A percentile compares a stretch with the other conserved stretches of the same genome.
These are phyloP conservation scores for Delphinella strobiligena DNA, from an alignment of 2,329 filamentous ascomycete genomes.

Conservation along the genomic window DNA sequence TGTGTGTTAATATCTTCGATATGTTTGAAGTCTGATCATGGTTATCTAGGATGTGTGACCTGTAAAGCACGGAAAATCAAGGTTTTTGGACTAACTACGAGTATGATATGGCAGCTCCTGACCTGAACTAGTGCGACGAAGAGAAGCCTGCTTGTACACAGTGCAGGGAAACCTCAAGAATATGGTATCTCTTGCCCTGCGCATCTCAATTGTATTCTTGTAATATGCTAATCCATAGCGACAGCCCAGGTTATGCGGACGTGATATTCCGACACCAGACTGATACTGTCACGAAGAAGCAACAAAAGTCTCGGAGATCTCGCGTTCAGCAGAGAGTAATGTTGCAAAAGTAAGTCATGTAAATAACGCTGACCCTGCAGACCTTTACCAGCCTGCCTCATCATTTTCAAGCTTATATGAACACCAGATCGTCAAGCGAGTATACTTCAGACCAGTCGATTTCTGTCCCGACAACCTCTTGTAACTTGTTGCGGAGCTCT, in stretches of 20 bases:
- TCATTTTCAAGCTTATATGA: too few species aligned
- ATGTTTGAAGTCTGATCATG: not conserved
- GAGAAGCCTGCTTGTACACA: conserved; percentile 54
- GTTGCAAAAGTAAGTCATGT: too few species aligned
- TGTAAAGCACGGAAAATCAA: conserved; percentile 63
- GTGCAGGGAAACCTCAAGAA: conserved; percentile 50
- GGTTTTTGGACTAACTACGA: conserved; percentile 31
- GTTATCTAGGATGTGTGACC: conserved; percentile 51
- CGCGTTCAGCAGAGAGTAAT: too few species aligned
- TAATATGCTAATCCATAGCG: too few species aligned
- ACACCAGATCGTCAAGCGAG: too few species aligned
- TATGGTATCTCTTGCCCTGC: too few species aligned
- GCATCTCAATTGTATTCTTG: too few species aligned
- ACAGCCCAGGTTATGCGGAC: conserved; percentile 56
- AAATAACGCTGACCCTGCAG: too few species aligned
- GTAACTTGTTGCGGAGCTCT: too few species aligned
- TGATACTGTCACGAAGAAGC: conserved; percentile 30
- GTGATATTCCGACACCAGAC: conserved; percentile 65
- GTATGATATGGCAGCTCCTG: conserved; percentile 12
- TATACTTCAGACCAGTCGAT: too few species aligned
- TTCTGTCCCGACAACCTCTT: too few species aligned
- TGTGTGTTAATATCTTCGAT: not conserved
- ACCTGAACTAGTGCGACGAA: conserved; percentile 56
- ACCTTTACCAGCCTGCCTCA: too few species aligned
- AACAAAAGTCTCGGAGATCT: conserved; percentile 1